These are phyloP conservation scores for Schizosaccharomyces osmophilus DNA, from an alignment of 805 yeast genomes.

Conservation along the genomic window DNA sequence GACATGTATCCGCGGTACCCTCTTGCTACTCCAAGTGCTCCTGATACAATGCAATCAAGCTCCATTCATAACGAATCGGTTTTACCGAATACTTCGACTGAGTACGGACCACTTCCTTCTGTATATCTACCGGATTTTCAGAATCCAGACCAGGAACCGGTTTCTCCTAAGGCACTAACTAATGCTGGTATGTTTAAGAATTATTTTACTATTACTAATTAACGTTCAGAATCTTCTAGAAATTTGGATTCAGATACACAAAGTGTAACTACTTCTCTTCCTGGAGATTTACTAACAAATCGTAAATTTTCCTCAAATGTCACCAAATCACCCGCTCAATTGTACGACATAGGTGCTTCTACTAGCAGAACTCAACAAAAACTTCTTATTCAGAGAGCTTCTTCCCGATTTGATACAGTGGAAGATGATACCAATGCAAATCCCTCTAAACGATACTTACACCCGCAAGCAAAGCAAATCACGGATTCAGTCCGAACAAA, in stretches of 20 bases:
- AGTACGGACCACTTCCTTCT: no score
- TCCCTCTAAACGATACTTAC: background rate
- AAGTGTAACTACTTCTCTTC: background rate
- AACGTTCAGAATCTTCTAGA: background rate
- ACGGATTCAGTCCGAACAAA: background rate
- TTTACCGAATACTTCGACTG: no score
- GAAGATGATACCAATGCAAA: background rate
- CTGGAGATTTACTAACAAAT: background rate
- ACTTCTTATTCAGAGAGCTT: background rate
- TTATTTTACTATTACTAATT: background rate
- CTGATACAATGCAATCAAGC: background rate
- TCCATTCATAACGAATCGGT: background rate
- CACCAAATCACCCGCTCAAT: background rate
- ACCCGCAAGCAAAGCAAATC: background rate
- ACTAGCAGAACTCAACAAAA: conserved; percentile 1
- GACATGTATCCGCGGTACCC: no score
- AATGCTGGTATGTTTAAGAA: background rate
- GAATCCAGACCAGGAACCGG: no score
- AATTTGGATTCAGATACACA: background rate
- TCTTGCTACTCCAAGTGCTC: background rate
- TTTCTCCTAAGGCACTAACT: background rate
- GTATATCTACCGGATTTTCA: no score
- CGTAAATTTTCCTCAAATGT: background rate
- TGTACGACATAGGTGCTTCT: background rate
- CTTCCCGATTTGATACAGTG: background rate